These are phyloP conservation scores for Pulveroboletus sp. DNA, from an alignment of 768 basidiomycete species.

Conservation along the genomic window DNA sequence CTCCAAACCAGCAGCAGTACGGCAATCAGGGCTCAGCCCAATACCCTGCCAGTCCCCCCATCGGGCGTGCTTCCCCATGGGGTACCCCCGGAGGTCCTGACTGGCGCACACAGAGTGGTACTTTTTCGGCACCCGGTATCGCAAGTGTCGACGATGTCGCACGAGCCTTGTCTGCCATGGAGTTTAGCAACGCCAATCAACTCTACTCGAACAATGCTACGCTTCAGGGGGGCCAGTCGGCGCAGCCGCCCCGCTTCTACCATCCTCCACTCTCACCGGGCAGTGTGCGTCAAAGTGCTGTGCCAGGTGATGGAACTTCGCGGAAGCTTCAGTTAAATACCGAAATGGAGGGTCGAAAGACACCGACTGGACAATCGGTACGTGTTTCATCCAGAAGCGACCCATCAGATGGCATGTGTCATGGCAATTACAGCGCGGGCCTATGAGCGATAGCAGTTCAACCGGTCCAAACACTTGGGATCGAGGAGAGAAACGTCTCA, in stretches of 20 bases:
- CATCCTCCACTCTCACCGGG: conserved; percentile 41
- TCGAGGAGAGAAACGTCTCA: conserved; percentile 55
- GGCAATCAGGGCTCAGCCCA: conserved; percentile 31
- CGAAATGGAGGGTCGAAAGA: conserved; percentile 65
- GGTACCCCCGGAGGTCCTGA: conserved; percentile 45
- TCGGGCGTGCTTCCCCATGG: conserved; percentile 69
- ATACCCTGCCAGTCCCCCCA: conserved; percentile 51
- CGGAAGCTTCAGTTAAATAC: conserved; percentile 54
- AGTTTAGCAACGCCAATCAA: conserved; percentile 40
- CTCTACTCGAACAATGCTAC: conserved; percentile 28
- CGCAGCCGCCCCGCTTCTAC: conserved; percentile 69
- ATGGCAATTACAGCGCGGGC: conserved; percentile 35
- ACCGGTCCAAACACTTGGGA: conserved; percentile 52
- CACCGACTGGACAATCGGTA: conserved; percentile 49
- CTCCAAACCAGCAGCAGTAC: conserved; percentile 40
- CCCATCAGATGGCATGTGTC: conserved; percentile 32
- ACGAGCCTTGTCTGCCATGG: conserved; percentile 65
- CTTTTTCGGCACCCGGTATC: conserved; percentile 25
- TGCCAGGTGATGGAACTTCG: conserved; percentile 35
- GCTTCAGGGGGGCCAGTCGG: conserved; percentile 46
- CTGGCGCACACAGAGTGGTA: conserved; percentile 48
- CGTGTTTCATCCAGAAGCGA: conserved; percentile 41
- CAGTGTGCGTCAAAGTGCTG: conserved; percentile 36
- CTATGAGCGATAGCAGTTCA: conserved; percentile 26
- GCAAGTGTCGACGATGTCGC: conserved; percentile 68